phyloP scores from a whole-genome alignment of 305 asterid species.

The Plantago lanceolata region DNA sequence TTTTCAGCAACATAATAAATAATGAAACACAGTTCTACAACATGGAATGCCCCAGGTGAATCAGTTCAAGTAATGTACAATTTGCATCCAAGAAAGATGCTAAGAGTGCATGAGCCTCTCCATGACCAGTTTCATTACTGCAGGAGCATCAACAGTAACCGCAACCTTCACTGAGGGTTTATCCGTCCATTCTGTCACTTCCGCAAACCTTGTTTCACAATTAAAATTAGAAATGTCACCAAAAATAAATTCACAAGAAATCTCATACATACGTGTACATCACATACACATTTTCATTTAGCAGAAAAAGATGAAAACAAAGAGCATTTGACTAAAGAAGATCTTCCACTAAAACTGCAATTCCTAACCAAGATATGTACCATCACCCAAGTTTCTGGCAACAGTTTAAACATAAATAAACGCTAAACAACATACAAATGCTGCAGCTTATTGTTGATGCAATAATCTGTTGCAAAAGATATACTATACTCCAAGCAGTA shows the following conservation, averaged over 20 bases:
- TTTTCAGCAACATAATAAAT: not conserved
- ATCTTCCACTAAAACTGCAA: no score
- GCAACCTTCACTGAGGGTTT: constrained; percentile 89
- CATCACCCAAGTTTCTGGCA: not conserved
- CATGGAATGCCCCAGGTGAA: not conserved
- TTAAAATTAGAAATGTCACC: constrained; percentile 19
- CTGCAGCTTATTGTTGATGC: no score
- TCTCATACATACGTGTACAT: not conserved
- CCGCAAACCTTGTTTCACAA: constrained; percentile 49
- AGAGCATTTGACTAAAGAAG: no score
- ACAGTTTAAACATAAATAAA: not conserved
- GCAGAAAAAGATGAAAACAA: no score
- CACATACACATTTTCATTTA: not conserved
- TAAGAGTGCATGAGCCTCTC: constrained; percentile 67
- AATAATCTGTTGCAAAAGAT: constrained; percentile 5
- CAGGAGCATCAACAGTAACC: constrained; percentile 84
- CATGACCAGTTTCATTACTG: constrained; percentile 66
- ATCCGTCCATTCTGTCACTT: constrained; percentile 75
- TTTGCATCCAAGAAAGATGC: not conserved
- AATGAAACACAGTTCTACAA: not conserved
- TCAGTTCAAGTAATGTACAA: not conserved
- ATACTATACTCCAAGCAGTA: constrained; percentile 11
- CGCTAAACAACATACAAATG: not conserved
- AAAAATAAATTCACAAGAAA: not conserved
- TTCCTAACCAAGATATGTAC: no score